Base-by-base conservation (phyloP, 1,284 basidiomycete genomes). In the Takashimella koratensis region DNA sequence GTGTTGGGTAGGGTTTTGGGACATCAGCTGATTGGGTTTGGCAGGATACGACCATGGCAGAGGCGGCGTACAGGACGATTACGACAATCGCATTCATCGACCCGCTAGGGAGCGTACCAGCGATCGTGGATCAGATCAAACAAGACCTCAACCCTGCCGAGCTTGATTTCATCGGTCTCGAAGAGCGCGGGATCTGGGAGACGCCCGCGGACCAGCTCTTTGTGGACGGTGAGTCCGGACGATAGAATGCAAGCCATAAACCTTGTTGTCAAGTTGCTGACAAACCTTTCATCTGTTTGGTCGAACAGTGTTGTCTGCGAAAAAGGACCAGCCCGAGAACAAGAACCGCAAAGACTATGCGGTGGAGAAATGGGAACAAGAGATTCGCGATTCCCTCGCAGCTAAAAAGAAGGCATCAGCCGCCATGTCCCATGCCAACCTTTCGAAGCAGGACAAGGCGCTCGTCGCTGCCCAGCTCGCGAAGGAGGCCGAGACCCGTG, bases 351-450 rank as follows among this genome's bases (percentile, higher is more conserved):
- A 94, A 63, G 86, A 85, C 57, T 84, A 87, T 12, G 90, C 89
- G 43, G 86, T 93, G 23, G 86, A 88, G 12, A 86, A 89, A 65
- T 98, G 93, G 93, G 94, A 98, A 61, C 86, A 86, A 25, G 91
- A 97, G 59, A 79, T 95, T n/a, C 83, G 92, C 10, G 86, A 87
- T 63, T 84, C 86, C 0, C 79, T 96, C 0, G 87, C 88, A 5
- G 83, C 78, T 57, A 94, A 94, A 77, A 88, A 79, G 63, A 71
- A 76, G 55, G 78, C 84, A 66, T 75, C 77, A 2, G 73, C 80
- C 0, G 73, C 76, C 2, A 66, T 78, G 1, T 74, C 77, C 4
- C 60, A 58, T 11, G 66, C 64, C 24, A 80, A 81, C 4, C 73
- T 96, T 3, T 89, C 87, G 2, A 96, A 93, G 70, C 85, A 87